Conservation (phyloP, 352 stramenopile species). For the Globisporangium spinosum region DNA sequence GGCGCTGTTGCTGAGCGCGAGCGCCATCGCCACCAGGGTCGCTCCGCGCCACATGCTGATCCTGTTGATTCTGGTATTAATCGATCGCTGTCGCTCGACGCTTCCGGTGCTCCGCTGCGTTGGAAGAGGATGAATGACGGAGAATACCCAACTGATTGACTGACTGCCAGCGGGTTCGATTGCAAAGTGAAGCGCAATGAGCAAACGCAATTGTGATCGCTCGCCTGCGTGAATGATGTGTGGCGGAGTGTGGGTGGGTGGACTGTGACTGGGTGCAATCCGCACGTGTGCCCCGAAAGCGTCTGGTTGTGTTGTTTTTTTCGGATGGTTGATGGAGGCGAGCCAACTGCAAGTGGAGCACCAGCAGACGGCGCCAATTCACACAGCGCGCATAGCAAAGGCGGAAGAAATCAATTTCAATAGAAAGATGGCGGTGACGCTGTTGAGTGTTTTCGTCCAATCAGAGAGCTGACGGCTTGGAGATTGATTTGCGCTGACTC, state of each 20-base stretch:
- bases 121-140: neutral
- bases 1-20: constrained; percentile 24
- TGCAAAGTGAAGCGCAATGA: neutral
- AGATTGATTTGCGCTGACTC: constrained; percentile 2
- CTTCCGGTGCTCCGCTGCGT: constrained; percentile 13
- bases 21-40: neutral
- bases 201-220: too few relatives aligned
- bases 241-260: neutral
- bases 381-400: neutral
- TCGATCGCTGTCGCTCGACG: neutral
- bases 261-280: neutral
- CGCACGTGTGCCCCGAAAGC: neutral
- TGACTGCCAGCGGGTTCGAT: constrained; percentile 3
- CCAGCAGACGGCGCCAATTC: neutral
- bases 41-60: constrained; percentile 8
- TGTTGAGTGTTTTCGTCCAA: neutral
- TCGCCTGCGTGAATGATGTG: too few relatives aligned
- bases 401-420: neutral
- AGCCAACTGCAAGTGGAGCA: neutral
- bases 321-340: neutral
- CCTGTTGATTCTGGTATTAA: neutral
- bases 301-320: neutral
- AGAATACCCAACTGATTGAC: neutral
- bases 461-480: neutral
- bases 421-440: neutral